A percentile compares a stretch with the other conserved stretches of the same genome.
Conservation (phyloP, 345 rosid genomes). For the Hirschfeldia incana region DNA sequence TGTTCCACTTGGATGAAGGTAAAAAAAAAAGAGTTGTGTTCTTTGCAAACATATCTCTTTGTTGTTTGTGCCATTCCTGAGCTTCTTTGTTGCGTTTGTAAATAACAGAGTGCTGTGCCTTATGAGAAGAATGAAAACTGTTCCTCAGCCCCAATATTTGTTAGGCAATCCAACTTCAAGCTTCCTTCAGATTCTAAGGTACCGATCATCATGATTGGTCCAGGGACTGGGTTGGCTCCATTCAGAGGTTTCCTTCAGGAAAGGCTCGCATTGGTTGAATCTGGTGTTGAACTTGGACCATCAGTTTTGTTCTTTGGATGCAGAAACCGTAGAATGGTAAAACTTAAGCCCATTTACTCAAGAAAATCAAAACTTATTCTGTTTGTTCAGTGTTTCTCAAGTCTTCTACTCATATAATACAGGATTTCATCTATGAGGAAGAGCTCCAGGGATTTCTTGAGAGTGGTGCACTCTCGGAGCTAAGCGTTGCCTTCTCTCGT, state of each 20-base stretch:
- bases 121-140: conserved; percentile 66
- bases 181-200: conserved; percentile 75
- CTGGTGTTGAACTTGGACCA: conserved; percentile 78
- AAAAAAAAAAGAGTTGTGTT: neutral
- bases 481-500: conserved; percentile 83
- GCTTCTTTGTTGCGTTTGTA: neutral
- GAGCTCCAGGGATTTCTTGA: conserved; percentile 69
- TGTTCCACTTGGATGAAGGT: conserved; percentile 88
- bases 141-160: conserved; percentile 69
- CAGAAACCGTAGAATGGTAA: conserved; percentile 83
- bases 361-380: neutral
- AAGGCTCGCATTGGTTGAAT: conserved; percentile 70
- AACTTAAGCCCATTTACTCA: conserved; percentile 1
- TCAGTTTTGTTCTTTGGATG: conserved; percentile 89
- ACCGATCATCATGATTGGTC: conserved; percentile 93
- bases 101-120: conserved; percentile 64
- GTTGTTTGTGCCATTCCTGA: neutral
- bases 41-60: neutral
- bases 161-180: conserved; percentile 54
- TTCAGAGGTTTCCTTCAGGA: conserved; percentile 99
- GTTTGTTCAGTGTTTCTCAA: conserved; percentile 19
- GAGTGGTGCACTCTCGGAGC: conserved; percentile 76
- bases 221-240: conserved; percentile 98
- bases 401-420: neutral
- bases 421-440: conserved; percentile 92